Evolutionary conservation across 441 rosid genomes (phyloP), one percentile per base, ranked within the genome.

Genomic region (Pelargonium australe): DNA sequence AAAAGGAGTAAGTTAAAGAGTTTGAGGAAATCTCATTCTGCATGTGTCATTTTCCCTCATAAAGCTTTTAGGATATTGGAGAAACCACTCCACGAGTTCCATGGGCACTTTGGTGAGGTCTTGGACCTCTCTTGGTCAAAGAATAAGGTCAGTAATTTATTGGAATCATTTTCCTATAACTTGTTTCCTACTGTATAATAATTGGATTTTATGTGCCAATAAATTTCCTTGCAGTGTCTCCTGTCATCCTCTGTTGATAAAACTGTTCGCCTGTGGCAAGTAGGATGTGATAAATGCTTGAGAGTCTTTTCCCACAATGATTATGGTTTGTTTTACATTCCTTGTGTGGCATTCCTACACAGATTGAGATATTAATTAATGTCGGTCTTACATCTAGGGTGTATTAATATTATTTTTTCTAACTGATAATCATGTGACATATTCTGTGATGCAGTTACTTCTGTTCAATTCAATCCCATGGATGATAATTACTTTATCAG

Each of bases 61-160:
- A 94, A 79, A 74, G 81, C 85, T 58, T 94, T 94, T 71, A 72
- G 77, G 74, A 75, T 94, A 34, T 68, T 76, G 76, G 98, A 91
- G 86, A 86, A 79, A 73, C 96, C 97, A 49, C 76, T 86, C 78
- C 89, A 91, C 66, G 91, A 87, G 79, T 89, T 91, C 70, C 81
- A 63, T 28, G 98, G 97, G 72, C 98, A 94, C 75, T 68, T 7
- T 1, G 84, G 82, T 17, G 92, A 91, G 76, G 78, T 94, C 68
- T 81, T 94, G 86, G 92, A 88, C 82, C 90, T 94, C 72, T 85
- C 97, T 0, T 94, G 98, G 98, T 94, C 98, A 7, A 82, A 80
- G 72, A 79, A 82, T 72, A 84, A 86, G 85, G 98, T 93, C 58
- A 82, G 90, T 78, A 64, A 44, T 41, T 51, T 51, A 16, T 4